These are phyloP conservation scores for Monosporozyma siamensis DNA, from an alignment of 805 yeast species.

Conservation along the genomic window DNA sequence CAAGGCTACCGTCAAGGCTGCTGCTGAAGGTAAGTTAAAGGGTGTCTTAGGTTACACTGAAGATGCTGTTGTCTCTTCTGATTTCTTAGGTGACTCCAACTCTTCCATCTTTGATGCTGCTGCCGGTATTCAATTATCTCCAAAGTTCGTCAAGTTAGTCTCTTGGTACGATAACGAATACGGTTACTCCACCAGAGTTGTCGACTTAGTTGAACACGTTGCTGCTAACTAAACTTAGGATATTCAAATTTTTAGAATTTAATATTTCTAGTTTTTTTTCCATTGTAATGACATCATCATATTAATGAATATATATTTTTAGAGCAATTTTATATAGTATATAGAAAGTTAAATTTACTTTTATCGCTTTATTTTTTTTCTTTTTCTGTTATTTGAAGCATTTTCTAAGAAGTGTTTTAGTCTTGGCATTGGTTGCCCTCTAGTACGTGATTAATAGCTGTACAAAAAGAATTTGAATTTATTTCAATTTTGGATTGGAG, in stretches of 20 bases:
- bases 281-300: background rate
- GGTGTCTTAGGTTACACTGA: constrained; percentile 63
- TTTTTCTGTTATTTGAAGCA: too few species aligned
- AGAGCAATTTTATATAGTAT: too few species aligned
- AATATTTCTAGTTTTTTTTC: background rate
- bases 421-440: too few species aligned
- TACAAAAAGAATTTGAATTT: too few species aligned
- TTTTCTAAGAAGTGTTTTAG: too few species aligned
- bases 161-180: constrained; percentile 70
- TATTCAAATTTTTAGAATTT: constrained; percentile 8
- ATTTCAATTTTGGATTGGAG: too few species aligned
- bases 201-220: constrained; percentile 58
- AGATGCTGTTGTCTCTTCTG: constrained; percentile 62
- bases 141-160: constrained; percentile 60
- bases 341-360: too few species aligned
- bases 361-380: too few species aligned
- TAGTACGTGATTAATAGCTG: too few species aligned
- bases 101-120: constrained; percentile 60
- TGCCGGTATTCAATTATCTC: constrained; percentile 63
- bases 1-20: constrained; percentile 48
- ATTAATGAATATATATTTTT: background rate
- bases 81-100: constrained; percentile 52
- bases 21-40: constrained; percentile 50
- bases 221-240: constrained; percentile 30
- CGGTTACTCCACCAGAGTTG: constrained; percentile 72